Evolutionary conservation across 352 stramenopile genomes (phyloP).

Genomic region (Globisporangium parvum): DNA sequence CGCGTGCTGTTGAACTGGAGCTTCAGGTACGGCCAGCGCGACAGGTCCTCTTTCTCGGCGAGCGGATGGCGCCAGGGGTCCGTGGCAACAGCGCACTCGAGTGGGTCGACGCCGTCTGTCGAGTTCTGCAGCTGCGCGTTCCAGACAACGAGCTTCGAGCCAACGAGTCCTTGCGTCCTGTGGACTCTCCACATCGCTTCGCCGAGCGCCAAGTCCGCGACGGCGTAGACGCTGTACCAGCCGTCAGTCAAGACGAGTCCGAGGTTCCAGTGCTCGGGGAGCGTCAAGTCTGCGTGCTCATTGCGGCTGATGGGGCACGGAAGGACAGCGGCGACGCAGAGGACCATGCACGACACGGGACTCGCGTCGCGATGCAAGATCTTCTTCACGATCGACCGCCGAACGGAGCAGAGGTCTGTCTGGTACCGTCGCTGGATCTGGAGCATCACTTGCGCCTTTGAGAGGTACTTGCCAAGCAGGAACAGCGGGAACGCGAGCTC

Average conservation of each 20-base stretch:
- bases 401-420: constrained; percentile 40
- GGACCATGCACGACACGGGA: constrained; percentile 54
- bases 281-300: constrained; percentile 25
- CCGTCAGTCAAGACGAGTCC: constrained; percentile 64
- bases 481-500: constrained; percentile 43
- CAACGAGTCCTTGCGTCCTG: constrained; percentile 28
- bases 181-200: constrained; percentile 45
- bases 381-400: constrained; percentile 62
- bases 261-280: constrained; percentile 49
- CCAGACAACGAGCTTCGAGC: constrained; percentile 63
- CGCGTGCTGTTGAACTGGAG: constrained; percentile 69
- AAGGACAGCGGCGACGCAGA: constrained; percentile 53
- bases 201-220: constrained; percentile 38
- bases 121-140: constrained; percentile 60
- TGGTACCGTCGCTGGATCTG: constrained; percentile 48
- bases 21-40: constrained; percentile 50
- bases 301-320: constrained; percentile 26
- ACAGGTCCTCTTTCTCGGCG: constrained; percentile 38
- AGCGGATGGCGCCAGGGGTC: constrained; percentile 41
- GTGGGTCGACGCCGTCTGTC: constrained; percentile 54
- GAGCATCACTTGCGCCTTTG: constrained; percentile 47
- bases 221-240: constrained; percentile 61
- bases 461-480: constrained; percentile 51
- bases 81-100: constrained; percentile 52
- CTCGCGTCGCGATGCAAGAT: constrained; percentile 62